Conservation (phyloP, 805 yeast genomes). For the Pichia scutulata region DNA sequence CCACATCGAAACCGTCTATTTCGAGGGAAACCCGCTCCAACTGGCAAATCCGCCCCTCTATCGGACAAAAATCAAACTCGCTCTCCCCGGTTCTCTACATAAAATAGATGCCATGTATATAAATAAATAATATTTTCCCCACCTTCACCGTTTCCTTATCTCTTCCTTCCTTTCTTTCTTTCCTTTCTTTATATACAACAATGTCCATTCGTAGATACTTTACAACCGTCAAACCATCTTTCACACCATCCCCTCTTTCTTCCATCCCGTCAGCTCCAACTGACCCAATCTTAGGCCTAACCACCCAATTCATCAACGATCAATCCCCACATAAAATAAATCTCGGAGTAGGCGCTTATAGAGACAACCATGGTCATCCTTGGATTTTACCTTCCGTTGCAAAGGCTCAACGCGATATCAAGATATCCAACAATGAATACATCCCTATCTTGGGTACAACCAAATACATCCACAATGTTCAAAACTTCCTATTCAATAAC, state of each 20-base stretch:
- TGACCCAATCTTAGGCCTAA: constrained; percentile 77
- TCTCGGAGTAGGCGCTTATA: constrained; percentile 87
- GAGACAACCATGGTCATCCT: constrained; percentile 83
- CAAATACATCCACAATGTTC: constrained; percentile 57
- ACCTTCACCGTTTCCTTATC: not conserved
- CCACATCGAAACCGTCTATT: constrained; percentile 77
- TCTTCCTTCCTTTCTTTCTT: not conserved
- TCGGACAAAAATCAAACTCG: constrained; percentile 70
- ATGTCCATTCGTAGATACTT: not conserved
- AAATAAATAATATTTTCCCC: not conserved
- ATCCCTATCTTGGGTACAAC: constrained; percentile 79
- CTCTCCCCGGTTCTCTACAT: constrained; percentile 58
- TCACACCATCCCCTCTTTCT: not conserved
- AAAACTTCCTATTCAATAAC: constrained; percentile 55
- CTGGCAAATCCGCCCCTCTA: constrained; percentile 66
- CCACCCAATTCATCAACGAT: constrained; percentile 68
- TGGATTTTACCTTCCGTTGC: constrained; percentile 76
- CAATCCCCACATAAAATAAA: constrained; percentile 45
- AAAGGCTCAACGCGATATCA: constrained; percentile 33
- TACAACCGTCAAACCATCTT: not conserved
- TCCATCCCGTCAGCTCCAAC: constrained; percentile 51
- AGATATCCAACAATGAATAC: constrained; percentile 47
- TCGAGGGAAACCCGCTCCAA: constrained; percentile 91
- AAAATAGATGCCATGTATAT: constrained; percentile 88
- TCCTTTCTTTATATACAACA: not conserved